Percentiles rank a stretch among this genome's conserved stretches.
Conservation (phyloP, 2,329 filamentous ascomycete species). For the Phialophora verrucosa region DNA sequence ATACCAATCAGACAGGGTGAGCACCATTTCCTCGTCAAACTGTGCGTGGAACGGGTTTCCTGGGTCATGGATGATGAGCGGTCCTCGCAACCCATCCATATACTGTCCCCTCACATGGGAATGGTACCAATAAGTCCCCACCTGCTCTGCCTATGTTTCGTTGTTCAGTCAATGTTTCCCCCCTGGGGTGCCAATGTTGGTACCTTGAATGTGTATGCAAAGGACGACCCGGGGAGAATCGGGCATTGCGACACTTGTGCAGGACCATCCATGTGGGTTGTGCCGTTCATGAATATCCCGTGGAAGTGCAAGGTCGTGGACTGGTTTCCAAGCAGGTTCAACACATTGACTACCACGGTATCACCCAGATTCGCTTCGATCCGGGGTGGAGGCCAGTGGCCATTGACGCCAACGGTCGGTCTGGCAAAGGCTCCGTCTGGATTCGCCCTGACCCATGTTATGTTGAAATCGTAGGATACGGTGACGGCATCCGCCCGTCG, state of each 20-base stretch:
- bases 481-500: background rate
- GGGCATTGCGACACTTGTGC: conserved; percentile 70
- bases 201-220: conserved; percentile 70
- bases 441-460: conserved; percentile 59
- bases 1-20: conserved; percentile 81
- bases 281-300: conserved; percentile 77
- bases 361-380: conserved; percentile 77
- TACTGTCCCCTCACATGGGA: conserved; percentile 62
- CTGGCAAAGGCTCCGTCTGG: conserved; percentile 57
- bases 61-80: conserved; percentile 67
- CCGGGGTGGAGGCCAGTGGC: conserved; percentile 73
- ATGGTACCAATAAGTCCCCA: conserved; percentile 69
- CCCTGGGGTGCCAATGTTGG: background rate
- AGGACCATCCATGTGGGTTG: conserved; percentile 75
- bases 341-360: conserved; percentile 68
- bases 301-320: conserved; percentile 75
- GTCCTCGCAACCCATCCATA: conserved; percentile 70
- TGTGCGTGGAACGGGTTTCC: conserved; percentile 59
- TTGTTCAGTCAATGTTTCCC: too few relatives aligned
- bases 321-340: conserved; percentile 69
- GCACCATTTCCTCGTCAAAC: conserved; percentile 65
- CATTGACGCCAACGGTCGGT: conserved; percentile 71
- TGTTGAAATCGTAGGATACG: background rate
- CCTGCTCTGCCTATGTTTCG: background rate
- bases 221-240: conserved; percentile 66